These are phyloP conservation scores for Xylaria flabelliformis DNA, from an alignment of 495 filamentous ascomycete species.

Conservation along the genomic window DNA sequence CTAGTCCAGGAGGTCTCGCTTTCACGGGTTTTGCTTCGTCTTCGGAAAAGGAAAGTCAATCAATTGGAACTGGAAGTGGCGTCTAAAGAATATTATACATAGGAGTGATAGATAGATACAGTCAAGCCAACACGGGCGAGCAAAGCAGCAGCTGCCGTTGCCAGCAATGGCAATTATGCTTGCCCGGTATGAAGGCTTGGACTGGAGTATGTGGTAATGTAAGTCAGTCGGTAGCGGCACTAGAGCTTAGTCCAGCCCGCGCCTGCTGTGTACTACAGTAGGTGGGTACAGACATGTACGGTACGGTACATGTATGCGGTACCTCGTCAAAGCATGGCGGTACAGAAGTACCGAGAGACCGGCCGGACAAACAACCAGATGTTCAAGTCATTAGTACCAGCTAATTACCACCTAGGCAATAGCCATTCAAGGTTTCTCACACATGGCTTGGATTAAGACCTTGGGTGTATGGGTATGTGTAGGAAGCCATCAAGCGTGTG, in stretches of 20 bases:
- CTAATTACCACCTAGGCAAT: not conserved
- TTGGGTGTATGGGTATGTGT: constrained; percentile 30
- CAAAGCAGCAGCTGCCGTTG: constrained; percentile 15
- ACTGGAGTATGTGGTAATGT: constrained; percentile 32
- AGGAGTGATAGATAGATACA: constrained; percentile 15
- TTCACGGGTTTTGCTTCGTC: constrained; percentile 17
- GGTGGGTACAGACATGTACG: constrained; percentile 12
- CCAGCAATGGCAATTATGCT: constrained; percentile 17
- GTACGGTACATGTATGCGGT: not conserved
- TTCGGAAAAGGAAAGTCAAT: constrained; percentile 23
- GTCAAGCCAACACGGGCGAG: constrained; percentile 1
- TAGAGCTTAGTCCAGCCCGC: constrained; percentile 19
- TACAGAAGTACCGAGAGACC: not conserved
- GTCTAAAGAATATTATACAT: constrained; percentile 28
- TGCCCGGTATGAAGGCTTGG: constrained; percentile 29
- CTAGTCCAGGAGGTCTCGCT: not conserved
- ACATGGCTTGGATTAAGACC: constrained; percentile 34
- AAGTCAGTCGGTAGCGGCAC: constrained; percentile 26
- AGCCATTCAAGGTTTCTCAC: not conserved
- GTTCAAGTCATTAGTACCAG: not conserved
- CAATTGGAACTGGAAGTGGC: constrained; percentile 23
- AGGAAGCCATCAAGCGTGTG: constrained; percentile 14
- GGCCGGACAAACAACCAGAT: not conserved
- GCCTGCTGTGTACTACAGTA: constrained; percentile 24
- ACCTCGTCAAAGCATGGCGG: not conserved